A percentile compares a stretch with the other conserved stretches of the same genome.
phyloP scores from a whole-genome alignment of 805 yeast species.

The Zygoascus ofunaensis region DNA sequence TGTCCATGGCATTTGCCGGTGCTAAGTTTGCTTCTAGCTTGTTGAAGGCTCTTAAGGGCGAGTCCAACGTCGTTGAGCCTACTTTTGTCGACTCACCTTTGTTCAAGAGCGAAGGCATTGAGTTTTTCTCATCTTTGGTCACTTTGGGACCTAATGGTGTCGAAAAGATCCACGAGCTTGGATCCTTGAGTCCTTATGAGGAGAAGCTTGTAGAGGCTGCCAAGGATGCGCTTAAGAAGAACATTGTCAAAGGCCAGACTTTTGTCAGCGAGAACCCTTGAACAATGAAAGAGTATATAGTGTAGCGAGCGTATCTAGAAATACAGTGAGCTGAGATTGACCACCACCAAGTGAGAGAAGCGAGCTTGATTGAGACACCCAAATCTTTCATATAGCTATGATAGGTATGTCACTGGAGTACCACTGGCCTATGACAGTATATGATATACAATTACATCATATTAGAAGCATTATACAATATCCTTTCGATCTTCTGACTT shows the following conservation, averaged over 20 bases:
- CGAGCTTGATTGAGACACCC: too few relatives aligned
- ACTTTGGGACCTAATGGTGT: conserved; percentile 91
- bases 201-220: conserved; percentile 73
- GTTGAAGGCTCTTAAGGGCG: conserved; percentile 33
- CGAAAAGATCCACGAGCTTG: conserved; percentile 69
- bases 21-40: conserved; percentile 62
- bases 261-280: conserved; percentile 48
- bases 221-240: conserved; percentile 77
- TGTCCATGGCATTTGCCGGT: conserved; percentile 91
- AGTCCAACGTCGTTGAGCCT: conserved; percentile 45
- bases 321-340: neutral
- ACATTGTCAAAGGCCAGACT: conserved; percentile 85
- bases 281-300: neutral
- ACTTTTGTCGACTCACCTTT: conserved; percentile 60
- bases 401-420: too few relatives aligned
- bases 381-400: too few relatives aligned
- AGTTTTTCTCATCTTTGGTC: conserved; percentile 92
- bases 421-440: too few relatives aligned
- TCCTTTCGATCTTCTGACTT: too few relatives aligned
- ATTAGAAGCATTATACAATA: too few relatives aligned
- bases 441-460: too few relatives aligned
- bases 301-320: neutral
- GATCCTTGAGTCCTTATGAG: conserved; percentile 68
- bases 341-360: too few relatives aligned
- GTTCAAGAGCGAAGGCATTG: conserved; percentile 82